Evolutionary conservation across 257 asterid genomes (phyloP).

Genomic region (Ehretia macrophylla): DNA sequence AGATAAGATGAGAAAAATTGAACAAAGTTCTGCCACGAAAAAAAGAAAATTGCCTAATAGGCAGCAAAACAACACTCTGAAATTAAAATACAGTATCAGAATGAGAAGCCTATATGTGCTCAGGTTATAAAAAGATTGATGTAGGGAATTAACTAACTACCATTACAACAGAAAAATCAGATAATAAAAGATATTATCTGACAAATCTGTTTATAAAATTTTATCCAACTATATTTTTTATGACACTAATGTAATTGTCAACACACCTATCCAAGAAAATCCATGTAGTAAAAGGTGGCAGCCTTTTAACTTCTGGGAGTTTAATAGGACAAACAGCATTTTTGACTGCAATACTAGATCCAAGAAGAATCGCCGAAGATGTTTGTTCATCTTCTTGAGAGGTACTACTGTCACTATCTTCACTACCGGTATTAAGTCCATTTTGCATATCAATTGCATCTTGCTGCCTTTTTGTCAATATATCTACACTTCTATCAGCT

Average conservation of each 20-base stretch:
- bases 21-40: too few relatives aligned
- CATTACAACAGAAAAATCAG: too few relatives aligned
- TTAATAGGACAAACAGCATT: conserved; percentile 83
- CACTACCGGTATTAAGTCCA: conserved; percentile 60
- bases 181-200: too few relatives aligned
- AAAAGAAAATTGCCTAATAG: too few relatives aligned
- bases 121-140: too few relatives aligned
- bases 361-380: conserved; percentile 76
- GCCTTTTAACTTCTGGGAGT: conserved; percentile 59
- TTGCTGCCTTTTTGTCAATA: conserved; percentile 83
- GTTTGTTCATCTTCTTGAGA: conserved; percentile 85
- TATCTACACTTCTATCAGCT: conserved; percentile 48
- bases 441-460: conserved; percentile 80
- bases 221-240: not conserved
- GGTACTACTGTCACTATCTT: conserved; percentile 62
- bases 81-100: too few relatives aligned
- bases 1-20: too few relatives aligned
- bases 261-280: conserved; percentile 79
- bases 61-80: too few relatives aligned
- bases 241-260: conserved; percentile 2
- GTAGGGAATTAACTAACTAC: too few relatives aligned
- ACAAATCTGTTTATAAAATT: too few relatives aligned
- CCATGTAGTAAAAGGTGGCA: conserved; percentile 89
- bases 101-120: too few relatives aligned
- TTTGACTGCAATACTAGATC: conserved; percentile 86